Evolutionary conservation across 345 rosid genomes (phyloP), one percentile per base, ranked within the genome.

Genomic region (Pseudoturritis turrita): DNA sequence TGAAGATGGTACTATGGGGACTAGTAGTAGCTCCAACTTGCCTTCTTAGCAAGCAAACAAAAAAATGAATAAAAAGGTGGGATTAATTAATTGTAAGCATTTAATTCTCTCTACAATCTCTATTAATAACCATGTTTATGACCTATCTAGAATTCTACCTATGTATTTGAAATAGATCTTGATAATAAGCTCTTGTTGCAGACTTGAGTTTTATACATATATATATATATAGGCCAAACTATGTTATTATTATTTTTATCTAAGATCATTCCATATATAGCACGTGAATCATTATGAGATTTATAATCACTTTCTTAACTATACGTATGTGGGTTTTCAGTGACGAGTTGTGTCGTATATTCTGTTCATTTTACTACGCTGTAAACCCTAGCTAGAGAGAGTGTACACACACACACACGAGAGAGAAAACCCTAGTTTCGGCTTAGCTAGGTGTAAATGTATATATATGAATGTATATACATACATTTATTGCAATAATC

Each of bases 21-120:
- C 68, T 74, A 74, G 73, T 66, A 76, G 55, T 43, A 53, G 18
- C 66, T 63, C 76, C 55, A 76, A 70, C 71, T 76, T 76, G 72
- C 72, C 55, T 37, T 54, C 76, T 70, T 76, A 70, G 71, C 61
- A 70, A 76, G 47, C 54, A 37, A 56, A 64, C 59, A 62, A 62
- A 69, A 59, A n/a, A 57, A 37, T 49, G 39, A 67, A 75, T 74
- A 74, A 66, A 41, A 47, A n/a, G 19, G 21, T 62, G 75, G 75
- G 65, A 17, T 51, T 74, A 50, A 15, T 62, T 75, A 52, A 75
- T 62, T 71, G 79, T 76, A 76, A 76, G 58, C 59, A 45, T 69
- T 56, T 75, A 50, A 4, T 33, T 29, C 3, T 8, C 25, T 46
- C 45, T 15, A 50, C 52, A 2, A 22, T 70, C 22, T 28, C 22